phyloP scores from a whole-genome alignment of 495 filamentous ascomycete species.

The Podospora fimiseda region DNA sequence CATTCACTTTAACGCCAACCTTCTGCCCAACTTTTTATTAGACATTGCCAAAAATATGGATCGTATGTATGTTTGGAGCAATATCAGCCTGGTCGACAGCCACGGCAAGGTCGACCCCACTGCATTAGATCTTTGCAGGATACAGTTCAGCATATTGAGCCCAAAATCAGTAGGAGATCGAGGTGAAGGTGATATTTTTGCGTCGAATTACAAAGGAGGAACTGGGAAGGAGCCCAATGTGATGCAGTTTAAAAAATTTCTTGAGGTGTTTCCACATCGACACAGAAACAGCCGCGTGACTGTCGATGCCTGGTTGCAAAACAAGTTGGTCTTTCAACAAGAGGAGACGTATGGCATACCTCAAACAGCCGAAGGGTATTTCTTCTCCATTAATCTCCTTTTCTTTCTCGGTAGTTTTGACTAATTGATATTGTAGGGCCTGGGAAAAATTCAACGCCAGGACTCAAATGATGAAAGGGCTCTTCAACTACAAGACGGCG shows the following conservation, averaged over 20 bases:
- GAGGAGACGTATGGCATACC: conserved; percentile 37
- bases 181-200: conserved; percentile 15
- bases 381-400: not conserved
- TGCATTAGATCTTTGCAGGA: conserved; percentile 37
- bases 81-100: conserved; percentile 25
- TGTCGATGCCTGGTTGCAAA: conserved; percentile 37
- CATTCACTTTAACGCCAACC: conserved; percentile 52
- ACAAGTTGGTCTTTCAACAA: conserved; percentile 45
- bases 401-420: not conserved
- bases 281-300: conserved; percentile 5
- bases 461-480: conserved; percentile 54
- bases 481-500: conserved; percentile 51
- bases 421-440: conserved; percentile 30
- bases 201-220: conserved; percentile 20
- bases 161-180: conserved; percentile 13
- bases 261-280: conserved; percentile 11
- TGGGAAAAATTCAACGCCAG: conserved; percentile 51
- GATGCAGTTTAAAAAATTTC: conserved; percentile 37
- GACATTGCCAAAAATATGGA: conserved; percentile 42
- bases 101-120: conserved; percentile 9
- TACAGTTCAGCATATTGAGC: conserved; percentile 45
- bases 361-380: conserved; percentile 36
- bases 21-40: conserved; percentile 43
- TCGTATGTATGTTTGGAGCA: conserved; percentile 49
- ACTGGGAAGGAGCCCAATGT: conserved; percentile 4